Conservation (phyloP, 352 stramenopile genomes). For the Pseudoperonospora humuli region DNA sequence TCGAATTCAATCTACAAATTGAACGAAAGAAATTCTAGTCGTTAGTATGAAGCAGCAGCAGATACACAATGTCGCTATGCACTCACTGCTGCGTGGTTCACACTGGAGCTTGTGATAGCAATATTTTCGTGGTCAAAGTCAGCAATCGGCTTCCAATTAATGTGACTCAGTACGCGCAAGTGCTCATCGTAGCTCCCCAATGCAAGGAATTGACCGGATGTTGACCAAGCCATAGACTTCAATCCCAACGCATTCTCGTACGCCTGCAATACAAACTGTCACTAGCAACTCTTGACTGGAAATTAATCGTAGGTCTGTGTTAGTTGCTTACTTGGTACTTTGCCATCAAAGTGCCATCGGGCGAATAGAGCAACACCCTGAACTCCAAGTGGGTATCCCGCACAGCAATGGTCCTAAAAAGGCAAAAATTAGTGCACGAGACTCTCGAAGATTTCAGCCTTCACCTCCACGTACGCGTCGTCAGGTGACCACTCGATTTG, state of each 20-base stretch:
- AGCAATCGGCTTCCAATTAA: constrained; percentile 69
- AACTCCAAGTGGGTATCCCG: constrained; percentile 72
- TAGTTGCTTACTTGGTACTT: constrained; percentile 57
- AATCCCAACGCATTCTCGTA: constrained; percentile 76
- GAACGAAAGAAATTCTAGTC: not conserved
- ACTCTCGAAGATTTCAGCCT: not conserved
- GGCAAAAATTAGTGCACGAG: not conserved
- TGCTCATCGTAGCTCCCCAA: constrained; percentile 75
- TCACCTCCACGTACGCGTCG: constrained; percentile 37
- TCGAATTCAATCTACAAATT: constrained; percentile 56
- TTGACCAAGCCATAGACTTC: constrained; percentile 67
- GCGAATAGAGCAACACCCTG: constrained; percentile 60
- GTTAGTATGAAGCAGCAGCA: not conserved
- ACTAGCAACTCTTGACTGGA: too few species aligned
- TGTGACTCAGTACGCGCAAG: constrained; percentile 61
- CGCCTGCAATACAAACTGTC: constrained; percentile 24
- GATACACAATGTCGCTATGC: not conserved
- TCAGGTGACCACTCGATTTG: constrained; percentile 65
- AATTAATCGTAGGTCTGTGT: not conserved
- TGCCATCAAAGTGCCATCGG: constrained; percentile 45
- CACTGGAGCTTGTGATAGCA: constrained; percentile 32
- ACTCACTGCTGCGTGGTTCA: constrained; percentile 41
- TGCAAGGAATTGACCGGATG: constrained; percentile 68
- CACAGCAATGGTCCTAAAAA: constrained; percentile 44
- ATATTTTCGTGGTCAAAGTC: constrained; percentile 67